A percentile compares a stretch with the other conserved stretches of the same genome.
Conservation (phyloP, 202 grass and related monocot genomes). For the Zizania palustris region DNA sequence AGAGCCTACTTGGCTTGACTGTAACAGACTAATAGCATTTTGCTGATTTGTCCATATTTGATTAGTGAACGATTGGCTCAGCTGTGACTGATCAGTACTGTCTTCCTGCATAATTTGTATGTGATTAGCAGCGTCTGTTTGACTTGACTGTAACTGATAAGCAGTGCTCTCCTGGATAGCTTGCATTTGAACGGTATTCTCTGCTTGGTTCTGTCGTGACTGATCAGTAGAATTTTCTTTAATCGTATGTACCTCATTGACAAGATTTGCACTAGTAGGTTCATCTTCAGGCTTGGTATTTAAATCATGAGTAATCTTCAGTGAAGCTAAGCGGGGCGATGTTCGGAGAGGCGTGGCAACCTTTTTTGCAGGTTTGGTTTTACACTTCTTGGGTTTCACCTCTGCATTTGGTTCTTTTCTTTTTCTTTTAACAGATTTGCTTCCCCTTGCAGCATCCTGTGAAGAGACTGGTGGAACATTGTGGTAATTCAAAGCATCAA, state of each 20-base stretch:
- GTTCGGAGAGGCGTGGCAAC: constrained; percentile 34
- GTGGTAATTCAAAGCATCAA: constrained; percentile 31
- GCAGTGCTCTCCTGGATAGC: constrained; percentile 1
- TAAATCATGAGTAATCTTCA: constrained; percentile 38
- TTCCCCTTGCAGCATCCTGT: constrained; percentile 18
- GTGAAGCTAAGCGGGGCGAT: constrained; percentile 50
- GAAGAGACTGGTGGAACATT: background rate
- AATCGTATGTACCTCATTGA: constrained; percentile 19
- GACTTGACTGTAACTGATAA: constrained; percentile 20
- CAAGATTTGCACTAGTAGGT: constrained; percentile 16
- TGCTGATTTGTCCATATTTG: background rate
- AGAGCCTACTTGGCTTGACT: no score
- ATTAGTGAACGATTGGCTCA: constrained; percentile 32
- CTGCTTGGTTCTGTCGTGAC: constrained; percentile 20
- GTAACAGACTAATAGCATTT: background rate
- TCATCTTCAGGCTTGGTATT: constrained; percentile 31
- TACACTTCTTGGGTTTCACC: constrained; percentile 41
- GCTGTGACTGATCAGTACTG: constrained; percentile 18
- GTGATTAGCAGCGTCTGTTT: constrained; percentile 23
- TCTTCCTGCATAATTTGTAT: constrained; percentile 1
- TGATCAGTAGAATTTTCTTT: constrained; percentile 14
- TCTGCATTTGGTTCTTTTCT: constrained; percentile 39
- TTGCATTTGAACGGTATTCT: background rate
- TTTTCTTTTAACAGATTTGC: constrained; percentile 39
- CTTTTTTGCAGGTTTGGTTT: constrained; percentile 28